Base-by-base conservation (phyloP, 1,284 basidiomycete genomes). In the Boletus smithii region DNA sequence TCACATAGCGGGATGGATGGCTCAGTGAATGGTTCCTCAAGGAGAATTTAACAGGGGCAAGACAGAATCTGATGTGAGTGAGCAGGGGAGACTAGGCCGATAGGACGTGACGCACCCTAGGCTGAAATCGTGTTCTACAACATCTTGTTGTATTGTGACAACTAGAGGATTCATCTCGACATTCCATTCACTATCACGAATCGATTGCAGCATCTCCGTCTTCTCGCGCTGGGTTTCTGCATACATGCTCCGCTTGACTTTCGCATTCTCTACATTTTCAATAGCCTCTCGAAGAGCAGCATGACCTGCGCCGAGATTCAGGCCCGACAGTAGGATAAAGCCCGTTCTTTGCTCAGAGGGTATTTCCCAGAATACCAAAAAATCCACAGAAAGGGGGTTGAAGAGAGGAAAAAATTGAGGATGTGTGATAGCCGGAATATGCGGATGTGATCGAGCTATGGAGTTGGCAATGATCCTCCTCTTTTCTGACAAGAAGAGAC, bases 161-260 rank as follows among this genome's bases (percentile, higher is more conserved):
- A 74, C 71, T 0, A 88, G 48, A 4, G 93, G 91, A 60, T 92
- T 77, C 80, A 75, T 85, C 69, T 91, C 88, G 26, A 63, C 60
- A 53, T 91, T 92, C 81, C 90, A 88, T 60, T 86, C 82, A 52
- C 85, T 86, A 4, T 72, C 68, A 38, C 79, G 71, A 23, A 95
- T 77, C 5, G 81, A 78, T 26, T 80, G 73, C 38, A 92, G 62
- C 24, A 95, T 70, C 37, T 81, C 79, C 53, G 69, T 67, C 58
- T 82, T 81, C 65, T 92, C 81, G 42, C 85, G 74, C 48, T 80
- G 80, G 5, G 91, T 94, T 71, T 95, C 91, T 16, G 89, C 89
- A 63, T 92, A 97, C 79, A 95, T 89, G 50, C 82, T 91, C 50
- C 85, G 79, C 60, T 80, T 86, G 17, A 74, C 74, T 62, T 88